Conservation (phyloP, 2,329 filamentous ascomycete genomes). For the Nemania sp. region DNA sequence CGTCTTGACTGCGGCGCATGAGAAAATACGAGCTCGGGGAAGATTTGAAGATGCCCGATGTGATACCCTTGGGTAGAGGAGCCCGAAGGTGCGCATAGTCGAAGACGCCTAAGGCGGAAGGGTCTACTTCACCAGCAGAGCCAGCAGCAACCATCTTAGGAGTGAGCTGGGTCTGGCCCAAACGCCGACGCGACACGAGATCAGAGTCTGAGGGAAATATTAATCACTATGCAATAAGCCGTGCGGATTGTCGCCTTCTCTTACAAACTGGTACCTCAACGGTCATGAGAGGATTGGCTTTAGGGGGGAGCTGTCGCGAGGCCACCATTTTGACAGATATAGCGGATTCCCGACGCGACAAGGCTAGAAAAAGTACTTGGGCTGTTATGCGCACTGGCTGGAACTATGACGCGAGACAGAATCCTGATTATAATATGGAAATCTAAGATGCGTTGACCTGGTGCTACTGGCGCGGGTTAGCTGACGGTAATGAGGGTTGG, state of each 20-base stretch:
- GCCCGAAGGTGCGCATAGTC: conserved; percentile 96
- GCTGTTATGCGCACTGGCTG: conserved; percentile 12
- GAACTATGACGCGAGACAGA: not conserved
- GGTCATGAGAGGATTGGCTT: conserved; percentile 68
- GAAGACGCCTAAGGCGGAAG: conserved; percentile 77
- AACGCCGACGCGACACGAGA: conserved; percentile 79
- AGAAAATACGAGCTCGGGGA: conserved; percentile 93
- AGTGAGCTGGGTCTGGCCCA: conserved; percentile 89
- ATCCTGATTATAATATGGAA: conserved; percentile 29
- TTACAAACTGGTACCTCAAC: conserved; percentile 67
- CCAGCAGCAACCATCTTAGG: conserved; percentile 78
- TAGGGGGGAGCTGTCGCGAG: conserved; percentile 57
- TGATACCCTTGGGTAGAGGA: conserved; percentile 86
- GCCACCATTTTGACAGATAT: conserved; percentile 42
- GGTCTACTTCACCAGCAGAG: conserved; percentile 70
- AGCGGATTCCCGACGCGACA: conserved; percentile 26
- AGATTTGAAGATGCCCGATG: conserved; percentile 89
- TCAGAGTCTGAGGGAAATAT: conserved; percentile 60
- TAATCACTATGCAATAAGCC: conserved; percentile 16
- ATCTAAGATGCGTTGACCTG: conserved; percentile 24
- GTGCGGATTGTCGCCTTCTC: conserved; percentile 18
- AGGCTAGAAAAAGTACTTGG: conserved; percentile 16
- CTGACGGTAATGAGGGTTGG: conserved; percentile 29
- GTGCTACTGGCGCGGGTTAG: conserved; percentile 33
- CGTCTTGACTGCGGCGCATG: conserved; percentile 87